phyloP scores from a whole-genome alignment of 2,329 filamentous ascomycete species.

The Phialophora expanda region DNA sequence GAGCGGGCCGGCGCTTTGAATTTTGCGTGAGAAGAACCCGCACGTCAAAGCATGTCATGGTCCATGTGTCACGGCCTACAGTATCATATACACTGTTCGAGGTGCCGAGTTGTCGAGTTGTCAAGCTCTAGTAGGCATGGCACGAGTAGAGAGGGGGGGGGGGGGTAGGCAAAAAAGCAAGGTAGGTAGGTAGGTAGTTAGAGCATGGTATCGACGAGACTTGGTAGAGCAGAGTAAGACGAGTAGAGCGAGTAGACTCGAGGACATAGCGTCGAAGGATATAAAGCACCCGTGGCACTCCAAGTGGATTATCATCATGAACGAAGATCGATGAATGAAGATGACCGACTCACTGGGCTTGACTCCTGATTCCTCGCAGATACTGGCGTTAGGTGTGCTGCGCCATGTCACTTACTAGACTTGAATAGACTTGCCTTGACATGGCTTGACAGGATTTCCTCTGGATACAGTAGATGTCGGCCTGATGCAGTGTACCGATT shows the following conservation, averaged over 20 bases:
- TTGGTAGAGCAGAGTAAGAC: too few species aligned
- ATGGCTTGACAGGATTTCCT: too few species aligned
- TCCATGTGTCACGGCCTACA: neutral
- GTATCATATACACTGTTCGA: neutral
- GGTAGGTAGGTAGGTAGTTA: too few species aligned
- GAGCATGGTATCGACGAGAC: too few species aligned
- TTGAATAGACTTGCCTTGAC: too few species aligned
- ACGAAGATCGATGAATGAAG: neutral
- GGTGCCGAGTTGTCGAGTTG: neutral
- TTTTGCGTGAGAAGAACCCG: neutral
- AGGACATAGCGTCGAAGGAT: neutral
- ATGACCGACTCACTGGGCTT: neutral
- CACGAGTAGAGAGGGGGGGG: neutral
- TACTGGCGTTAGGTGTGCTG: too few species aligned
- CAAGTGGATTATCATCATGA: neutral
- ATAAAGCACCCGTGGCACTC: neutral
- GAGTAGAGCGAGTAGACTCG: neutral
- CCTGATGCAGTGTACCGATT: too few species aligned
- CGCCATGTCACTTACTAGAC: too few species aligned
- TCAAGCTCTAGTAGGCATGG: too few species aligned
- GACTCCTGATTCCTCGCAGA: neutral
- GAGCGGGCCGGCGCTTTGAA: conserved; percentile 23
- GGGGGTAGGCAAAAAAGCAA: too few species aligned
- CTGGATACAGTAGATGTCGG: too few species aligned
- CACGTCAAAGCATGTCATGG: neutral